Base-by-base conservation (phyloP, 1,284 basidiomycete species). In the Quambalaria eucalypti region DNA sequence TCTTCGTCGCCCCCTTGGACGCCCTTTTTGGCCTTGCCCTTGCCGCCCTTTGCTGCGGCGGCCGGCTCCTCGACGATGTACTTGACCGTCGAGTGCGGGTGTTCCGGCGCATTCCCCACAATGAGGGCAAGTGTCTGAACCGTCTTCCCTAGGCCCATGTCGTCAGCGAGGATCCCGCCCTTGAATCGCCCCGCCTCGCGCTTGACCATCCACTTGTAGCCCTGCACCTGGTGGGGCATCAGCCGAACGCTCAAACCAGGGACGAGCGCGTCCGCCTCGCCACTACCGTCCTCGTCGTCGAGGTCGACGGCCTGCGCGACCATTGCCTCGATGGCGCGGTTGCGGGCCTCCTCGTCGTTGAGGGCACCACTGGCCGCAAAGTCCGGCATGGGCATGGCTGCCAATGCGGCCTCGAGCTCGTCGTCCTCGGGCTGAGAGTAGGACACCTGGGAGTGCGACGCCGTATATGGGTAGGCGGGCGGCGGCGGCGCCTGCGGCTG, bases 91-190 rank as follows among this genome's bases (percentile, higher is more conserved):
- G 26, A 29, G 19, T 50, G 47, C n/a, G 23, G 28, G 28, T 28
- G 55, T 25, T 31, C 2, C 46, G 54, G 51, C 16, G 31, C 28
- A 26, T 68, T 63, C 7, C 48, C 38, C n/a, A 87, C 83, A 38
- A 95, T 89, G 0, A 88, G 82, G 0, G 86, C 82, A 6, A 95
- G 78, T 0, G 87, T 88, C 71, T 95, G 91, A n/a, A 93, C 87
- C 0, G 90, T 96, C 78, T 65, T 65, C 2, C 60, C 50, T 4
- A 57, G 44, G 53, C 88, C 86, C 85, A 90, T 90, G 77, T 92
- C 89, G 71, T 92, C 90, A 30, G 93, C 91, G 52, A 98, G 81
- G 83, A 98, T 93, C 0, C 92, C 91, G 1, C 91, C 91, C 28
- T 75, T 80, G 64, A 85, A 84, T 6, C 52, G 57, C 82, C 84